Base-by-base conservation (phyloP, 495 filamentous ascomycete species). In the Penicillium pancosmium region DNA sequence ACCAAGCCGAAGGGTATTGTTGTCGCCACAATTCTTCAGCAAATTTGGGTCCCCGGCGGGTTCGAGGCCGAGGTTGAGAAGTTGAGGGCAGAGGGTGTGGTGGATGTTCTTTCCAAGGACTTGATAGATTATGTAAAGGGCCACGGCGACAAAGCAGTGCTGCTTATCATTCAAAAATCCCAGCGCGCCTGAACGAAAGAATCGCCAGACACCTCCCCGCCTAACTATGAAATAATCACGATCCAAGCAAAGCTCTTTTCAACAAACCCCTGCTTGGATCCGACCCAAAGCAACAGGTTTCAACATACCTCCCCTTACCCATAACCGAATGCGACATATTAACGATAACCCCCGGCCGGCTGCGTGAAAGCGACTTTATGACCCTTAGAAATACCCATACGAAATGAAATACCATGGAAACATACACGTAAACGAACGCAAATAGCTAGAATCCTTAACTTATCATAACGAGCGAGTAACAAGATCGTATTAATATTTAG, bases 11-110 rank as follows among this genome's bases (percentile, higher is more conserved):
- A 63, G 7, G 78, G 78, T 3, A 50, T 77, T 15, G 54, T 82
- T n/a, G 74, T 77, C 19, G 76, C 77, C 0, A 80, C 79, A 0
- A 70, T 82, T 5, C 60, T 80, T 0, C 63, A 75, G 9, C 66
- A 74, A 35, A 72, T 80, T 25, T 82, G 73, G 73, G 57, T 66
- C 21, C 41, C 65, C 0, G 68, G 66, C 0, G 78, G 77, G 1
- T 81, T 69, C 64, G 59, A 76, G 53, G 67, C 62, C 2, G 76
- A 80, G 54, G 67, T 77, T 11, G 68, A 74, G 61, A 70, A 64
- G 51, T 21, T 76, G 44, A 57, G 62, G 47, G 69, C 58, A 1
- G 68, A 72, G 25, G 66, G 66, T 1, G 43, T 68, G 50, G 65
- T 68, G 33, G 61, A 64, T 15, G 63, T 78, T 12, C 48, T 75